Base-by-base conservation (phyloP, 179 eudicot genomes). In the Silene coronaria region DNA sequence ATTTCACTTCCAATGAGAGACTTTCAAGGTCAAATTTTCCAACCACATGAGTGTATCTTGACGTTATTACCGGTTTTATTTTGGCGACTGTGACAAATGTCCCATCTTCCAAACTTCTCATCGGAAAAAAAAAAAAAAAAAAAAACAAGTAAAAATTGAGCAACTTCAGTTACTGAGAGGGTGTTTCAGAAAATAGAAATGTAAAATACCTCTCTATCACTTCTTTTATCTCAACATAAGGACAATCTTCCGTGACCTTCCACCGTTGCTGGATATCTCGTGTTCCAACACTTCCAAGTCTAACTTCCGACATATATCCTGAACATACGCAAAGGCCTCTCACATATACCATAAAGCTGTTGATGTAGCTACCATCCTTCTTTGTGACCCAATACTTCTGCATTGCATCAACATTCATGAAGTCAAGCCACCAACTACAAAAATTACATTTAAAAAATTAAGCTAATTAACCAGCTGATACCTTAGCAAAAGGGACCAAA, bases 281-380 rank as follows among this genome's bases (percentile, higher is more conserved):
- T 55, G 21, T 14, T 55, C 59, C 59, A 55, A 16, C 6, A 5
- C 59, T 14, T 55, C 59, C 59, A 55, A 16, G 22, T n/a, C 59
- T 17, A 51, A 14, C 17, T 8, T 38, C 12, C 12, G 9, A 9
- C 12, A 38, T 0, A n/a, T 21, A 16, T 26, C 28, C 51, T 11
- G 66, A 55, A 17, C 9, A n/a, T 4, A 73, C 0, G 57, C 2
- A 12, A 62, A 89, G 82, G 73, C 79, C 81, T 77, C 76, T 70
- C 51, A 89, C 88, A 80, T 61, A 87, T 38, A 87, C 19, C 80
- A 79, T 73, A 83, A 89, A 89, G 80, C 90, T 80, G 83, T 86
- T 84, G 16, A 22, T 12, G 60, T 24, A 73, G 78, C 58, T 34
- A 32, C 79, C 81, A 30, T 79, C 60, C 46, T 77, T 80, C 81